phyloP scores from a whole-genome alignment of 2,329 filamentous ascomycete species.

The Clonostachys chloroleuca region DNA sequence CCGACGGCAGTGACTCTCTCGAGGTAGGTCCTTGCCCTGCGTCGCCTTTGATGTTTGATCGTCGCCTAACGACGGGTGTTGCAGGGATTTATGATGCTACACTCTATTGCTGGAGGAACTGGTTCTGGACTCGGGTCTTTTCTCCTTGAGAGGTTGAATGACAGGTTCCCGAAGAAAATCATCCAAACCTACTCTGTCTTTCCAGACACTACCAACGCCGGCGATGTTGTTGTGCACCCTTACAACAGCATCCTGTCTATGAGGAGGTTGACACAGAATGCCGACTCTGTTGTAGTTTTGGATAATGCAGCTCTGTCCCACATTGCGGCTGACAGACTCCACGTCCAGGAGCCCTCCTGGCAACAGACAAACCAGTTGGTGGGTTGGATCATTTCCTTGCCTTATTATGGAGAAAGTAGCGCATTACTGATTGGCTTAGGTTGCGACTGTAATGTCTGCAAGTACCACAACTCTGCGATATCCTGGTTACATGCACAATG shows the following conservation, averaged over 20 bases:
- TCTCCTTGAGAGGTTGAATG: slow-evolving; percentile 90
- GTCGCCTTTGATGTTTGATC: not conserved
- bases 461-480: slow-evolving; percentile 95
- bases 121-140: slow-evolving; percentile 95
- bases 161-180: slow-evolving; percentile 96
- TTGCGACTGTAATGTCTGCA: slow-evolving; percentile 97
- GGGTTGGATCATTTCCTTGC: slow-evolving; percentile 13
- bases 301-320: slow-evolving; percentile 92
- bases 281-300: slow-evolving; percentile 93
- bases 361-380: slow-evolving; percentile 96
- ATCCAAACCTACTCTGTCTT: slow-evolving; percentile 99
- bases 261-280: slow-evolving; percentile 88
- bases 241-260: slow-evolving; percentile 96
- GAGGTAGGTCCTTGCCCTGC: slow-evolving; percentile 52
- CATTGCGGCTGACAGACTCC: slow-evolving; percentile 90
- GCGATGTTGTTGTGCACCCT: slow-evolving; percentile 93
- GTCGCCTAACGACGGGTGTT: not conserved
- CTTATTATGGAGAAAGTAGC: not conserved
- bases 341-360: slow-evolving; percentile 93
- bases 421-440: slow-evolving; percentile 30
- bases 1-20: slow-evolving; percentile 94
- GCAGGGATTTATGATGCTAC: slow-evolving; percentile 94
- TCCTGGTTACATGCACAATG: slow-evolving; percentile 99
- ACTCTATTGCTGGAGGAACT: slow-evolving; percentile 96
- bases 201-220: slow-evolving; percentile 81